Conservation (phyloP, 768 basidiomycete species). For the Sarcomyxa edulis region DNA sequence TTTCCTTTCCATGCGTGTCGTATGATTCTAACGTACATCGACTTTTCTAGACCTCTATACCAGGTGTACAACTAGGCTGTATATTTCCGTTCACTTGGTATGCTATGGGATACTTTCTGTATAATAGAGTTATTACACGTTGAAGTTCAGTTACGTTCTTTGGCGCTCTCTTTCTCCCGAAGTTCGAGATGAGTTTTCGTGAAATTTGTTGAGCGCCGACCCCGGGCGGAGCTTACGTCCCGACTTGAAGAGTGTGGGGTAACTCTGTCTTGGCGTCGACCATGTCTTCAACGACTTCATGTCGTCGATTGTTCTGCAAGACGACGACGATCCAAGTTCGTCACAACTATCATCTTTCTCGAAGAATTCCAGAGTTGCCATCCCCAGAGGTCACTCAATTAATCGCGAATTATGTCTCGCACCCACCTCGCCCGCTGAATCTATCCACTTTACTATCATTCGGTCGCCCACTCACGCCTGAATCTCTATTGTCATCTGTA, state of each 20-base stretch:
- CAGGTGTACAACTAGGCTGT: constrained; percentile 84
- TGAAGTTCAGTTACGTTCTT: too few species aligned
- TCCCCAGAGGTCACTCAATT: constrained; percentile 52
- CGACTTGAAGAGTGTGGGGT: neutral
- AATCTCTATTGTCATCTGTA: constrained; percentile 71
- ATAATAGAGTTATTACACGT: too few species aligned
- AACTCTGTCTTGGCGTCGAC: neutral
- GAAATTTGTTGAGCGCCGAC: too few species aligned
- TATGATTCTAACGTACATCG: constrained; percentile 9
- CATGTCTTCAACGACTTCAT: neutral
- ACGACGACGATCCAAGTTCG: constrained; percentile 14
- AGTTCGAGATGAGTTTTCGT: too few species aligned
- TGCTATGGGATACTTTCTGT: too few species aligned
- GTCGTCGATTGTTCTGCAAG: constrained; percentile 5
- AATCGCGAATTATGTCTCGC: constrained; percentile 56
- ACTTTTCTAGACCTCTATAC: constrained; percentile 66
- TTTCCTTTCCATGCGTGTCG: constrained; percentile 7
- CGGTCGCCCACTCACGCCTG: constrained; percentile 65
- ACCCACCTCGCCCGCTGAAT: constrained; percentile 64
- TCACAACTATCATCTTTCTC: constrained; percentile 17
- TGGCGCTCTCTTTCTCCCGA: too few species aligned
- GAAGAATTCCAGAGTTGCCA: constrained; percentile 42
- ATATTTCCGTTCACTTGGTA: too few species aligned
- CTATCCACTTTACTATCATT: constrained; percentile 71
- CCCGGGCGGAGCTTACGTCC: too few species aligned